Evolutionary conservation across 441 rosid species (phyloP), one percentile per base, ranked within the genome.

Genomic region (Gossypium armourianum): DNA sequence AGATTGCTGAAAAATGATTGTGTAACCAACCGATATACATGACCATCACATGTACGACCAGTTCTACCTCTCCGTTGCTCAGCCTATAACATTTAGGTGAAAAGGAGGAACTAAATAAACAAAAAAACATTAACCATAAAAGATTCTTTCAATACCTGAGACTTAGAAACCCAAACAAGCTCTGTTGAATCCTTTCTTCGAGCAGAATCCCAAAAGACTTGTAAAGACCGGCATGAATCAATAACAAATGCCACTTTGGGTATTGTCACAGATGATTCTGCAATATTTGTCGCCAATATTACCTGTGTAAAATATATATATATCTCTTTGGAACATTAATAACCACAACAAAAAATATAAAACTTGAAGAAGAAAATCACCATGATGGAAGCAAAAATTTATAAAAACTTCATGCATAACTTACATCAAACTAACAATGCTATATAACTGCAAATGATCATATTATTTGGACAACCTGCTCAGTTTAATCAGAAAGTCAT

Each of bases 211-310:
- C 98, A 93, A 80, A 81, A 88, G 40, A 93, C 92, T 88, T 91
- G 90, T 77, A 93, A 84, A 74, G 97, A 91, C 57, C 97, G 88
- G 77, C 98, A 90, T 43, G 97, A 88, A 79, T 93, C 98, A 75
- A 93, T 88, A 77, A 93, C 92, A 77, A 79, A 90, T 50, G 97
- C 98, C 57, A 88, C 95, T 78, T 93, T 81, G 58, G 98, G 97
- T 80, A 93, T 93, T 64, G 98, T 93, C 70, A 93, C 96, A 43
- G 97, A 93, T 69, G 98, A 93, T 79, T 91, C 98, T 4, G 98
- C 98, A 76, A 91, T 90, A 79, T 93, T 93, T 76, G 98, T 91
- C 62, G 98, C 97, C 80, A 93, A 74, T 76, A 93, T 93, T 45
- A 93, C 95, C 98, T 91, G 84, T 62, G 24, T 68, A 77, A 69